Evolutionary conservation across 225 moss, liverwort and hornwort genomes (phyloP), one percentile per base, ranked within the genome.

Genomic region (Pseudisothecium myosuroides): DNA sequence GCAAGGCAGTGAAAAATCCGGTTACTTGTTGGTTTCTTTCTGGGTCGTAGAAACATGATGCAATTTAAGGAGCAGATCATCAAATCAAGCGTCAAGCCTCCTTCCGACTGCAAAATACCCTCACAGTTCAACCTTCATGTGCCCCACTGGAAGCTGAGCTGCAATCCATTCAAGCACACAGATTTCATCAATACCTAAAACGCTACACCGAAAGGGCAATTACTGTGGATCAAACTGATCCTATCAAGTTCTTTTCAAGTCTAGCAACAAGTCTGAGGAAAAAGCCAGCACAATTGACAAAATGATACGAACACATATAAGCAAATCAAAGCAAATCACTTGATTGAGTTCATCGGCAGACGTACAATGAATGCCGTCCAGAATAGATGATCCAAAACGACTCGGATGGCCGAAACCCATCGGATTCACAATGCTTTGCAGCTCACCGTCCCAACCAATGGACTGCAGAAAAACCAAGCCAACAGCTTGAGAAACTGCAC

Each of bases 391-490:
- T 81, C 93, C 93, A 29, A 92, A 86, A 45, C 88, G 80, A 78
- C 83, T 85, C 45, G 86, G 91, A 58, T 85, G 92, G 60, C 88
- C 77, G 68, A 90, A 92, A n/a, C 93, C 92, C 89, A 91, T 93
- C 82, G 90, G 93, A 65, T 92, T 90, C 85, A 93, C 93, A 22
- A 93, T 89, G 93, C 93, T 93, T 80, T 93, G 93, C 50, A 93
- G 90, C 64, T 93, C 93, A 20, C 93, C 92, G 43, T 89, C 93
- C 93, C 93, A 93, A 80, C 92, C 89, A 59, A 85, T 91, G 2
- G 92, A 88, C 93, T 93, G 92, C 80, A 86, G 56, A 74, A 83
- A 52, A 83, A 76, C 9, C 15, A 54, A 76, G 52, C 45, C 49
- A 78, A 79, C 52, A 85, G 63, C 8, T 72, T 83, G 62, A 87